Base-by-base conservation (phyloP, 768 basidiomycete species). In the Russula compacta region DNA sequence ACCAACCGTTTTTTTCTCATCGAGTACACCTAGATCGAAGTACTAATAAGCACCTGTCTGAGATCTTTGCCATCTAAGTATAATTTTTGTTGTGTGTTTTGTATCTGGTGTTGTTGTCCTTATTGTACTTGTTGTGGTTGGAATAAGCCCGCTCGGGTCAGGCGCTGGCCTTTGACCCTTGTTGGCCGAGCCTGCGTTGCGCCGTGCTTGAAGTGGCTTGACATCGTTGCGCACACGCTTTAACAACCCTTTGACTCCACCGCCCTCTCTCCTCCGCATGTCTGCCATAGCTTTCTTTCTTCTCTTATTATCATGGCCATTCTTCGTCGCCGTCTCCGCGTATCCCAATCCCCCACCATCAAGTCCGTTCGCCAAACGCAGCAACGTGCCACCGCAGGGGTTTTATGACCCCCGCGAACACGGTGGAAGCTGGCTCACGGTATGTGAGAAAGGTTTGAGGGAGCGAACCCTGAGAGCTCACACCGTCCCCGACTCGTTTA, bases 381-480 rank as follows among this genome's bases (percentile, higher is more conserved):
- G 59, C 17, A 68, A 66, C 61, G 67, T 81, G 14, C 81, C 85
- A 4, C 61, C 77, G 7, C 68, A 71, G 44, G 89, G 88, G 3
- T 93, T 79, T 69, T 84, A 80, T 64, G 75, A 80, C 61, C 87
- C 89, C 1, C 57, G 69, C 8, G 66, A 72, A 10, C 73, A 69
- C 40, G 87, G 87, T 6, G 92, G 92, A 0, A 78, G 76, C 60
- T 81, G 86, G 81, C 73, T 92, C 3, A 87, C 87, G 19, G 90
- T 92, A 66, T 59, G 87, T 69, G 24, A 29, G 24, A 29, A 29
- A 29, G 24, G 2, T 29, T 29, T 29, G 24, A 29, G 3, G 2
- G 24, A 29, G 24, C 24, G 24, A 29, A 29, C 24, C 24, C 24
- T 29, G 24, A 29, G 24, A 29, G 24, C 24, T 29, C 24, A 29